Percentiles rank a stretch among this genome's conserved stretches.
phyloP scores from a whole-genome alignment of 441 rosid species.

The Erysimum cheiri region DNA sequence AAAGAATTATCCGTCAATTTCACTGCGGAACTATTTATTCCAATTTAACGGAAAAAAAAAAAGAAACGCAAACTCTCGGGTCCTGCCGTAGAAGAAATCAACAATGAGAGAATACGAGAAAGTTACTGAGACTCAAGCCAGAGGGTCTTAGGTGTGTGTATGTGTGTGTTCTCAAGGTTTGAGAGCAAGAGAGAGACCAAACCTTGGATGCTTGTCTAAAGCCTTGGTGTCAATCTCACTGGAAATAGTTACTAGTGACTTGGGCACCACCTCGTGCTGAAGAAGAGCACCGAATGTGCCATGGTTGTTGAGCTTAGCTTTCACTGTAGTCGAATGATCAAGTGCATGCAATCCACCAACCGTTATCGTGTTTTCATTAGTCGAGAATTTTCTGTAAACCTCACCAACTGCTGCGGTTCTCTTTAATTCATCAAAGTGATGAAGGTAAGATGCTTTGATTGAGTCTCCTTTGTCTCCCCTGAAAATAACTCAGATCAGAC shows the following conservation, averaged over 20 bases:
- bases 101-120: conserved; percentile 29
- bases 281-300: conserved; percentile 66
- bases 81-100: conserved; percentile 32
- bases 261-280: conserved; percentile 69
- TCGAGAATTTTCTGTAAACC: conserved; percentile 61
- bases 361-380: conserved; percentile 67
- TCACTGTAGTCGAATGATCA: conserved; percentile 59
- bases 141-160: conserved; percentile 16
- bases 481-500: conserved; percentile 25
- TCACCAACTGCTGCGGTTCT: conserved; percentile 66
- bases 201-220: conserved; percentile 64
- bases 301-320: conserved; percentile 70
- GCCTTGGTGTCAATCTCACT: conserved; percentile 70
- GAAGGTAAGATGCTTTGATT: conserved; percentile 62
- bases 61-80: conserved; percentile 2
- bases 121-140: conserved; percentile 15
- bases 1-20: conserved; percentile 41
- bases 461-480: conserved; percentile 82
- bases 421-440: conserved; percentile 60
- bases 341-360: conserved; percentile 69
- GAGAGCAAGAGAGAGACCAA: conserved; percentile 69
- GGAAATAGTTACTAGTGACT: conserved; percentile 62
- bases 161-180: conserved; percentile 51
- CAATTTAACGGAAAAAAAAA: neutral
- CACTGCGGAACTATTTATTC: conserved; percentile 42